Evolutionary conservation across 1,284 basidiomycete species (phyloP).

Genomic region (Coniophora puteana): DNA sequence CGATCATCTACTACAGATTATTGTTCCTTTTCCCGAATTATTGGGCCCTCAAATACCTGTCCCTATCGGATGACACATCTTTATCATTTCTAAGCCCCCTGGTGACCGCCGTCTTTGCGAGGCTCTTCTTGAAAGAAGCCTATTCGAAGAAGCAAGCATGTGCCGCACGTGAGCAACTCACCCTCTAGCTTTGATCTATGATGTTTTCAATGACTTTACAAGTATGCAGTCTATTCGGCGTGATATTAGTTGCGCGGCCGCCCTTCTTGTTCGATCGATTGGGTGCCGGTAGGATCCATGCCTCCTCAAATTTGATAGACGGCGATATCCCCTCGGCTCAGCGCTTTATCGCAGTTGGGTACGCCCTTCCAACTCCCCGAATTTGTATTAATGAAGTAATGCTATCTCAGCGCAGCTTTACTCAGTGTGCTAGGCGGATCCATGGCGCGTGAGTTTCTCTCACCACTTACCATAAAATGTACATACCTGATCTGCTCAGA

Average conservation of each 20-base stretch:
- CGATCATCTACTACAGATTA: constrained; percentile 37
- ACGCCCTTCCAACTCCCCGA: constrained; percentile 6
- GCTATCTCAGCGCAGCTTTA: constrained; percentile 27
- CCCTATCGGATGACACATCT: constrained; percentile 71
- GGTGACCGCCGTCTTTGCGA: constrained; percentile 64
- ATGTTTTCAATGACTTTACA: too few relatives aligned
- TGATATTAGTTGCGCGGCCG: constrained; percentile 56
- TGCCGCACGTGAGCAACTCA: constrained; percentile 51
- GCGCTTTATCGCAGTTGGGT: constrained; percentile 36
- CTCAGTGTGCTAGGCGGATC: constrained; percentile 62
- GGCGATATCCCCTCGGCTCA: constrained; percentile 35
- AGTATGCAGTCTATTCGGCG: constrained; percentile 55
- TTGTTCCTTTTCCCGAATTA: constrained; percentile 61
- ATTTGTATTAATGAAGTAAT: neutral
- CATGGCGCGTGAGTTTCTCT: constrained; percentile 37
- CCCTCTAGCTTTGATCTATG: too few relatives aligned
- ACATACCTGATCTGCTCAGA: too few relatives aligned
- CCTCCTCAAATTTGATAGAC: too few relatives aligned
- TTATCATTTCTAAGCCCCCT: constrained; percentile 73
- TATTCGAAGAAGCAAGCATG: constrained; percentile 54
- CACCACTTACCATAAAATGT: too few relatives aligned
- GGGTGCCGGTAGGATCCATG: constrained; percentile 21
- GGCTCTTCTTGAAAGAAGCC: constrained; percentile 60
- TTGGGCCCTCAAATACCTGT: constrained; percentile 61
- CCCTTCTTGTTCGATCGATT: constrained; percentile 37